Conservation (phyloP, 2,329 filamentous ascomycete genomes). For the Curvularia verruculosa region DNA sequence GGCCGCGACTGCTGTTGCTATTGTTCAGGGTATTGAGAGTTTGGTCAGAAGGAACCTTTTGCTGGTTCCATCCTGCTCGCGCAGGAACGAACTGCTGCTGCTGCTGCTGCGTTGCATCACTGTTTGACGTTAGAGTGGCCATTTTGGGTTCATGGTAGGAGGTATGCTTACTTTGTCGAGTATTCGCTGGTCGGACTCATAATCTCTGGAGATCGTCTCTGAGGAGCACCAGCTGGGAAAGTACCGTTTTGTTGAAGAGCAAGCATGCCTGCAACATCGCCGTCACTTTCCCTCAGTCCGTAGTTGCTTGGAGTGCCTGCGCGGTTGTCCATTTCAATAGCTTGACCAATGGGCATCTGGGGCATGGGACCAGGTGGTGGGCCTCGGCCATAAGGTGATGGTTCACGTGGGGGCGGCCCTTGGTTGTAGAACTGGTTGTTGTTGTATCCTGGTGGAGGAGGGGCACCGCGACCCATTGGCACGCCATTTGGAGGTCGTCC, state of each 20-base stretch:
- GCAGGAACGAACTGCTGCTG: slow-evolving; percentile 53
- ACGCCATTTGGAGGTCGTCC: slow-evolving; percentile 43
- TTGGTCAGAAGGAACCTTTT: slow-evolving; percentile 34
- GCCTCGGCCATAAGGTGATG: slow-evolving; percentile 57
- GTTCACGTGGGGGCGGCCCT: slow-evolving; percentile 48
- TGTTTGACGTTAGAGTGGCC: slow-evolving; percentile 17
- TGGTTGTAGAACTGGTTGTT: slow-evolving; percentile 46
- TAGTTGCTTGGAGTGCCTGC: slow-evolving; percentile 44
- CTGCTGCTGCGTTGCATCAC: slow-evolving; percentile 19
- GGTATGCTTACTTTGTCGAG: slow-evolving; percentile 72
- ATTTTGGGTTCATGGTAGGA: no score
- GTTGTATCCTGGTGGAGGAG: slow-evolving; percentile 54
- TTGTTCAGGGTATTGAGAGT: slow-evolving; percentile 30
- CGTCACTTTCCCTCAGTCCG: slow-evolving; percentile 66
- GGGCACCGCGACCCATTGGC: slow-evolving; percentile 50
- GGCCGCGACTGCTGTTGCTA: slow-evolving; percentile 42
- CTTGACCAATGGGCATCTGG: slow-evolving; percentile 60
- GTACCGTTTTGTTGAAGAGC: slow-evolving; percentile 65
- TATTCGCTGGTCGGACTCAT: slow-evolving; percentile 71
- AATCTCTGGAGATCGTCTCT: slow-evolving; percentile 32
- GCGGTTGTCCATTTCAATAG: slow-evolving; percentile 80
- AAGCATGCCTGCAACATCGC: slow-evolving; percentile 75
- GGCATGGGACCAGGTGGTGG: slow-evolving; percentile 57
- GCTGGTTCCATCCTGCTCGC: slow-evolving; percentile 54
- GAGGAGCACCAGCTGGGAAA: slow-evolving; percentile 36